Base-by-base conservation (phyloP, 2,329 filamentous ascomycete species). In the Beauveria sp. region DNA sequence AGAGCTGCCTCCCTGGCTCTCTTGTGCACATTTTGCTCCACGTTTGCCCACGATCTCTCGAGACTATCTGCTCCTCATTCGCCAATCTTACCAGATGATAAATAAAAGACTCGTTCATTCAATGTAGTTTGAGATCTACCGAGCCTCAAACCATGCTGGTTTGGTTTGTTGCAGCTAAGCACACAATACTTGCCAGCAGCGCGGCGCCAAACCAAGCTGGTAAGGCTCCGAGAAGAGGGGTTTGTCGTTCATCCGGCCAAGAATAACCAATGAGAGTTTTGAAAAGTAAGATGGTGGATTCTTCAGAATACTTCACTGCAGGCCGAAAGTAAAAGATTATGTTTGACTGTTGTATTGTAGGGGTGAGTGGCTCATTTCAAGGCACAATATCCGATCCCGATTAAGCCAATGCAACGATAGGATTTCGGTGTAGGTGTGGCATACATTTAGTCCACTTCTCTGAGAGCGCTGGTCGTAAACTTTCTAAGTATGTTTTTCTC, bases 161-260 rank as follows among this genome's bases (percentile, higher is more conserved):
- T 24, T n/a, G 20, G 16, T 30, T 46, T 30, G 53, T 12, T 43
- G 40, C 24, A 46, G 42, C 54, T 20, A 40, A 38, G 52, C 45
- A 38, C 43, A 26, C 7, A n/a, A 58, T 57, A n/a, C 43, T 38
- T 49, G 43, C 43, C 43, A 20, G 22, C 43, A 34, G 14, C 42
- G 16, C 43, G 43, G 55, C 55, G 43, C 54, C 43, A 49, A 42
- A 49, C 55, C 55, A 24, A 49, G 28, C 43, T 14, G 55, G 43
- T 47, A 58, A 49, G 55, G 43, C 55, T 58, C 55, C 43, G 43
- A 58, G 55, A 49, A 58, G 43, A 58, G 43, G 55, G 55, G 55
- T 40, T 34, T 20, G 9, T 58, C 45, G 55, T 58, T 58, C 49
- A 58, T 58, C 45, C 45, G 20, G 16, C 30, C 28, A 10, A 26